These are phyloP conservation scores for Rhodotorula sp. DNA, from an alignment of 1,284 basidiomycete genomes.

Conservation along the genomic window DNA sequence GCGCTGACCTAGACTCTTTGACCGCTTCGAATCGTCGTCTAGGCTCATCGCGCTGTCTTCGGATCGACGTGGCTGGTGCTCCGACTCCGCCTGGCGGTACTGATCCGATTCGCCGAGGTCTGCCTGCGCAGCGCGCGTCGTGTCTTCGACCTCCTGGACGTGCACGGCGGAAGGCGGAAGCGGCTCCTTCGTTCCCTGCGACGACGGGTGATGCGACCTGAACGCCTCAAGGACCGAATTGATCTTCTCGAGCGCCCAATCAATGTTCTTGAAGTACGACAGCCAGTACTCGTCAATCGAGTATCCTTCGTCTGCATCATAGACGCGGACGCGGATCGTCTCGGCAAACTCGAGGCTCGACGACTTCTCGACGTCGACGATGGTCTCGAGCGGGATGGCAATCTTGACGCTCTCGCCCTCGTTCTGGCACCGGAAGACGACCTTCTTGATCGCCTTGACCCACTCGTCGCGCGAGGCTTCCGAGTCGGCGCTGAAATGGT, in stretches of 20 bases:
- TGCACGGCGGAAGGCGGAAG: constrained; percentile 40
- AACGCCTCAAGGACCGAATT: constrained; percentile 63
- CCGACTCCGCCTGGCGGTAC: constrained; percentile 6
- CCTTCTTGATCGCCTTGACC: constrained; percentile 85
- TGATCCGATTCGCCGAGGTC: constrained; percentile 49
- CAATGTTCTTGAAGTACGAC: constrained; percentile 81
- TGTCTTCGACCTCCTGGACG: constrained; percentile 60
- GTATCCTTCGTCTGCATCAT: constrained; percentile 74
- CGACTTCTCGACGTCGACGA: constrained; percentile 84
- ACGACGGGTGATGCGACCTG: constrained; percentile 42
- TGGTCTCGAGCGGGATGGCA: constrained; percentile 84
- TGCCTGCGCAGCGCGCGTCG: constrained; percentile 57
- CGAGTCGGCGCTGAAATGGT: constrained; percentile 48
- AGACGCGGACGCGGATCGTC: constrained; percentile 86
- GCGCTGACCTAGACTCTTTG: not conserved
- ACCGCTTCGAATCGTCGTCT: not conserved
- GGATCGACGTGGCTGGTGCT: not conserved
- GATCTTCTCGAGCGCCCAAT: constrained; percentile 72
- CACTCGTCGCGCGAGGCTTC: constrained; percentile 56
- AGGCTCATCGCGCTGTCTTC: too few relatives aligned
- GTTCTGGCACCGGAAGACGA: constrained; percentile 90
- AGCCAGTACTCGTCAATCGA: constrained; percentile 87
- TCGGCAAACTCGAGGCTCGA: constrained; percentile 81
- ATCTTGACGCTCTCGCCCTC: constrained; percentile 96
- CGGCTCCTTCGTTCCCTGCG: not conserved